Conservation (phyloP, 2,329 filamentous ascomycete species). For the Fusarium pseudograminearum region DNA sequence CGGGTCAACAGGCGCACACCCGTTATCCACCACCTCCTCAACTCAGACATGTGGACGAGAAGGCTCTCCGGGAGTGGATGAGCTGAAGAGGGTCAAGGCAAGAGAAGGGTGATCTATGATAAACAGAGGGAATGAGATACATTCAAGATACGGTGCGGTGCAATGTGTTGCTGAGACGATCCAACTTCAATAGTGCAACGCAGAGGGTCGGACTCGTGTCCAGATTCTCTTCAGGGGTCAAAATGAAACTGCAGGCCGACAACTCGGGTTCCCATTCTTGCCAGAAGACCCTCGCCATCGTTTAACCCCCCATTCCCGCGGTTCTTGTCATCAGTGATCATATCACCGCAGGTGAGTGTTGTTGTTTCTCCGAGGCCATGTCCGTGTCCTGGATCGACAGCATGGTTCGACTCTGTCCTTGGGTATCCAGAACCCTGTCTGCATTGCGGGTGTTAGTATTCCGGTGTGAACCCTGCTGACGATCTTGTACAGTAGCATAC, state of each 20-base stretch:
- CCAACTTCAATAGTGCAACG: background rate
- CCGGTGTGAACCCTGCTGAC: slow-evolving; percentile 6
- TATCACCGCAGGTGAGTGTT: slow-evolving; percentile 5
- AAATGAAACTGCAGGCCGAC: background rate
- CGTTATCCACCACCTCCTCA: background rate
- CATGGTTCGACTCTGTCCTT: slow-evolving; percentile 6
- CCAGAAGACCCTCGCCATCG: background rate
- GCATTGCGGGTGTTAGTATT: background rate
- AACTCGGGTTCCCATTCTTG: background rate
- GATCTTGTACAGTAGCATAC: background rate
- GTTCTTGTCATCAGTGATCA: background rate
- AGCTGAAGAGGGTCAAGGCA: background rate
- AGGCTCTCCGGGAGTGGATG: background rate
- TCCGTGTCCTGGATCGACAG: slow-evolving; percentile 3
- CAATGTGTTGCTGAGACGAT: background rate
- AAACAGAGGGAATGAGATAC: background rate
- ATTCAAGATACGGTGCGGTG: background rate
- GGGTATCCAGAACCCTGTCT: background rate
- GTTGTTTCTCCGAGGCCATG: background rate
- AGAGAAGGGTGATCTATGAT: background rate
- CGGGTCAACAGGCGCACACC: background rate
- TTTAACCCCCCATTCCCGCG: background rate
- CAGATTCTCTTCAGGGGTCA: background rate
- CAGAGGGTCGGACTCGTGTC: background rate
- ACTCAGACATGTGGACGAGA: background rate